Evolutionary conservation across 352 stramenopile genomes (phyloP).

Genomic region (Phytophthora tubulina): DNA sequence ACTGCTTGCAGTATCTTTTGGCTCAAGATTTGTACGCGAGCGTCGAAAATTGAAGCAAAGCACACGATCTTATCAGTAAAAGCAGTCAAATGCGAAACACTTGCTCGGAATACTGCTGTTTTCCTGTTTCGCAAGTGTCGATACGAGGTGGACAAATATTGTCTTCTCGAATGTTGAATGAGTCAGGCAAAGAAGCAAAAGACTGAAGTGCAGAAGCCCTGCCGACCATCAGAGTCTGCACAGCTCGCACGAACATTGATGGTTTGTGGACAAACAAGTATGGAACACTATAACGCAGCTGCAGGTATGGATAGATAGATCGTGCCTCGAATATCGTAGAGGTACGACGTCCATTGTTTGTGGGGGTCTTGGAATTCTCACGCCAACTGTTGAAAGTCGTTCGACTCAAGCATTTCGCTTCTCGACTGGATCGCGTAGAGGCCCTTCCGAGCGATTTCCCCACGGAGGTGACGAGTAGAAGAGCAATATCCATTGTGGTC

Average conservation of each 20-base stretch:
- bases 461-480: slow-evolving; percentile 17
- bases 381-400: not conserved
- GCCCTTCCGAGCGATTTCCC: slow-evolving; percentile 4
- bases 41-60: slow-evolving; percentile 1
- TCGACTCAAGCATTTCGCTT: slow-evolving; percentile 13
- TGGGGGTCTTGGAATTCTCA: not conserved
- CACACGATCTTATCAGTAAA: slow-evolving; percentile 10
- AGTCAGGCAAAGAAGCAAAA: slow-evolving; percentile 6
- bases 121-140: slow-evolving; percentile 8
- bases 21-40: too few relatives aligned
- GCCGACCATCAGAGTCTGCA: not conserved
- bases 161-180: slow-evolving; percentile 19
- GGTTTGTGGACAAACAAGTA: not conserved
- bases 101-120: slow-evolving; percentile 29
- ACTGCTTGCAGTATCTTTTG: too few relatives aligned
- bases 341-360: not conserved
- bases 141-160: not conserved
- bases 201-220: slow-evolving; percentile 4
- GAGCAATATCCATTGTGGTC: slow-evolving; percentile 14
- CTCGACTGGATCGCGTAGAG: slow-evolving; percentile 11
- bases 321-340: not conserved
- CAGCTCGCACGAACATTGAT: not conserved
- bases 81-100: not conserved
- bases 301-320: too few relatives aligned
- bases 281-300: too few relatives aligned